Base-by-base conservation (phyloP, 2,329 filamentous ascomycete species). In the Pseudopyrenochaeta lycopersici region DNA sequence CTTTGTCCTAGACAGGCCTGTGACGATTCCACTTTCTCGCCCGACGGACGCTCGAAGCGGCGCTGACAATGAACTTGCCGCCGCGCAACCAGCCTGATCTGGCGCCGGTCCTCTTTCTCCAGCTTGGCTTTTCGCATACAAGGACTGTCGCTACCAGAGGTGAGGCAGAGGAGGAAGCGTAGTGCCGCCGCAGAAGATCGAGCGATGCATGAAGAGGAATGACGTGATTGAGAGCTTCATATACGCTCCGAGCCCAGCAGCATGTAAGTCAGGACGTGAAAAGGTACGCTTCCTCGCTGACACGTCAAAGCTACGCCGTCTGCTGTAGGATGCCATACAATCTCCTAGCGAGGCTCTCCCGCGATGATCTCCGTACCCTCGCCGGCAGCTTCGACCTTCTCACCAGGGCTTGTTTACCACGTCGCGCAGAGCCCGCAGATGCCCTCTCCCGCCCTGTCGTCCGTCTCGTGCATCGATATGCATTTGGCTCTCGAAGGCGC, bases 181-280 rank as follows among this genome's bases (percentile, higher is more conserved):
- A 35, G 63, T 68, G 21, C 50, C 59, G 18, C 48, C 30, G 15
- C 49, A 58, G 36, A 66, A 64, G 46, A 64, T 67, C 20, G 54
- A 59, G 2, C 53, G 62, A 15, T 67, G 57, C 62, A 68, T 64
- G 60, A 64, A 56, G 21, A 35, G 48, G 7, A 40, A 67, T 10
- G 40, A 39, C 4, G 54, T 68, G 10, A 4, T 38, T 14, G 47
- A 59, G 4, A 63, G 54, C 41, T 27, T 35, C 23, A 36, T 55
- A 21, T 66, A 67, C 48, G 46, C 54, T 9, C 60, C 61, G n/a
- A 61, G 52, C 44, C 60, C 58, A 3, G 56, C 52, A 33, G 56
- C 50, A 61, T 56, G 61, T 67, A 59, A 61, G 63, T 60, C 18
- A 45, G 29, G 12, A 3, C 18, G 9, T 30, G n/a, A n/a, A n/a